These are phyloP conservation scores for Penicillium griseofulvum DNA, from an alignment of 2,329 filamentous ascomycete species.

Conservation along the genomic window DNA sequence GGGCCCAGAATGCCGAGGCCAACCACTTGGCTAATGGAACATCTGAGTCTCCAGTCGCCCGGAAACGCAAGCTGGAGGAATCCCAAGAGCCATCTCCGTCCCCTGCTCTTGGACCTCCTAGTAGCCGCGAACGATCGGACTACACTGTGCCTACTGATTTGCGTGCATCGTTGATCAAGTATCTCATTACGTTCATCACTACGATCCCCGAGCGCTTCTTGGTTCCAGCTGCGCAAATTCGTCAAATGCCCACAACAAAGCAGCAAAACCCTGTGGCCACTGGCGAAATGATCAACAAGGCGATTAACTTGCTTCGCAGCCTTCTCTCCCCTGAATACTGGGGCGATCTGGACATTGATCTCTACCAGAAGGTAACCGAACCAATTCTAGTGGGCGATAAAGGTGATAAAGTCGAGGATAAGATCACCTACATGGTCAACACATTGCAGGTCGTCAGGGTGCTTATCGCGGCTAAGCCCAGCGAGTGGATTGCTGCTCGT, in stretches of 20 bases:
- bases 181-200: constrained; percentile 92
- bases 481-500: constrained; percentile 85
- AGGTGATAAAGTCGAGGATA: constrained; percentile 76
- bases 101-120: constrained; percentile 46
- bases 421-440: constrained; percentile 85
- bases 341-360: constrained; percentile 86
- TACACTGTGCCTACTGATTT: constrained; percentile 66
- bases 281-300: constrained; percentile 80
- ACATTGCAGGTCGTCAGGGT: constrained; percentile 89
- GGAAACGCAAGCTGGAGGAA: constrained; percentile 75
- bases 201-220: constrained; percentile 82
- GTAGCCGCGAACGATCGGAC: constrained; percentile 55
- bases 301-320: constrained; percentile 76
- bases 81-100: constrained; percentile 52
- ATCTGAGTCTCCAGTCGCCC: constrained; percentile 69
- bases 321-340: constrained; percentile 84
- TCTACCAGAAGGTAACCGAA: constrained; percentile 88
- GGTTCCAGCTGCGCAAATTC: constrained; percentile 67
- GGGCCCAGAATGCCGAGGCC: constrained; percentile 61
- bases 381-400: constrained; percentile 81
- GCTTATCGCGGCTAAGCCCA: constrained; percentile 79
- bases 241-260: constrained; percentile 52
- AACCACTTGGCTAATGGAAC: constrained; percentile 32
- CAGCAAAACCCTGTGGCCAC: constrained; percentile 54
- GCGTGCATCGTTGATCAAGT: constrained; percentile 83